Evolutionary conservation across 2,329 filamentous ascomycete species (phyloP).

Genomic region (Furcasterigmium furcatum): DNA sequence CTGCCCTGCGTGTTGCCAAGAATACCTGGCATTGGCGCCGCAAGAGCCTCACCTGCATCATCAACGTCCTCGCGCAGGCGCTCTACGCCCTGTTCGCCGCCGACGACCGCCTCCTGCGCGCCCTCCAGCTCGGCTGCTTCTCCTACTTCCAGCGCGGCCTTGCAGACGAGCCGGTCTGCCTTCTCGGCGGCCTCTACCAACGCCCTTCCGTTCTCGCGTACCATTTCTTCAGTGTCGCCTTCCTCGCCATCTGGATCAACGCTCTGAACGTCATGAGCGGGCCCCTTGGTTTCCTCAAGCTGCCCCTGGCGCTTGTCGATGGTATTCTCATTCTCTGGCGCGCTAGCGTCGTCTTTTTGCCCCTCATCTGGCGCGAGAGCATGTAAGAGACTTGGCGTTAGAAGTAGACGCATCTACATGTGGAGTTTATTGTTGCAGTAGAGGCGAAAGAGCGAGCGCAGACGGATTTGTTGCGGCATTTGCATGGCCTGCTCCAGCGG

Average conservation of each 20-base stretch:
- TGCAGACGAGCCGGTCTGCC: conserved; percentile 73
- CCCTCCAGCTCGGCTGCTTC: conserved; percentile 89
- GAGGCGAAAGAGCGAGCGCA: conserved; percentile 4
- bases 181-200: conserved; percentile 79
- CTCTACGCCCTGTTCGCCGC: conserved; percentile 91
- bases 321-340: conserved; percentile 73
- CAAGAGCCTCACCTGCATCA: conserved; percentile 78
- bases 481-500: too few species aligned
- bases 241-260: conserved; percentile 76
- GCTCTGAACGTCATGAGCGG: conserved; percentile 31
- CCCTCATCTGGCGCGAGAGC: conserved; percentile 72
- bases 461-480: too few species aligned
- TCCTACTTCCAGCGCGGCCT: conserved; percentile 79
- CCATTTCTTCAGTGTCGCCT: conserved; percentile 93
- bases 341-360: conserved; percentile 78
- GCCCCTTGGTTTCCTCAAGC: conserved; percentile 49
- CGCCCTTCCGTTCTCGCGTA: conserved; percentile 76
- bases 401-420: too few species aligned
- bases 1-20: conserved; percentile 66
- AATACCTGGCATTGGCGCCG: conserved; percentile 80
- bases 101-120: conserved; percentile 70
- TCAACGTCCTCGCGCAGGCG: conserved; percentile 97
- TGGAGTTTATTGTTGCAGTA: too few species aligned
- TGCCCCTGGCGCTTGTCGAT: conserved; percentile 64
- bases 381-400: neutral